Percentiles rank a stretch among this genome's conserved stretches.
phyloP scores from a whole-genome alignment of 805 yeast genomes.

The Lipomyces orientalis region DNA sequence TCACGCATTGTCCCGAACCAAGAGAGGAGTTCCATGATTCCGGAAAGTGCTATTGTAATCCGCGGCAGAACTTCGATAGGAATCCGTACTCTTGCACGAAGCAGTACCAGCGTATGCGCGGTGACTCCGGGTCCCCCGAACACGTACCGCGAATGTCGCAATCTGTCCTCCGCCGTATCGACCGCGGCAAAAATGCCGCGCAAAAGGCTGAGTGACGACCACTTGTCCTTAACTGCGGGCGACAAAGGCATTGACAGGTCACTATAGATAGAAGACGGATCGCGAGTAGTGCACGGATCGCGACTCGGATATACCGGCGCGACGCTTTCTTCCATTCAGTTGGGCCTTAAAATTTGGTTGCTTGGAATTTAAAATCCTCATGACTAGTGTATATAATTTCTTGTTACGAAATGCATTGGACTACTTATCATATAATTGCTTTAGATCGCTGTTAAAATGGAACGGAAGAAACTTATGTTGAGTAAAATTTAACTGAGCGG shows the following conservation, averaged over 20 bases:
- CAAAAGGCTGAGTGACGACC: neutral
- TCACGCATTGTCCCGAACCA: slow-evolving; percentile 37
- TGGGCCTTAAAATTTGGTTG: too few relatives aligned
- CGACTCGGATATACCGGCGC: too few relatives aligned
- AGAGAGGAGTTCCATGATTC: slow-evolving; percentile 26
- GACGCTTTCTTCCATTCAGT: too few relatives aligned
- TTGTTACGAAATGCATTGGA: too few relatives aligned
- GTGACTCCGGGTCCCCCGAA: slow-evolving; percentile 8
- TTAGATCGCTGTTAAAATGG: too few relatives aligned
- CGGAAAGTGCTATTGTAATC: slow-evolving; percentile 35
- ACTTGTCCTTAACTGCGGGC: neutral
- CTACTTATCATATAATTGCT: too few relatives aligned
- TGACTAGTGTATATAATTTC: too few relatives aligned
- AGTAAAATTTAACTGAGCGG: too few relatives aligned
- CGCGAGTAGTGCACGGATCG: neutral
- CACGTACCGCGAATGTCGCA: neutral
- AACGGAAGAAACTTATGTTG: too few relatives aligned
- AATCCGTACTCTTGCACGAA: slow-evolving; percentile 25
- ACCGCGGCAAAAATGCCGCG: neutral
- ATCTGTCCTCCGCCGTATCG: neutral
- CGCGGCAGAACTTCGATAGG: slow-evolving; percentile 30
- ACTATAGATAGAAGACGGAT: neutral
- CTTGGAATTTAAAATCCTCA: too few relatives aligned
- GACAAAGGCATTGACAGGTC: neutral
- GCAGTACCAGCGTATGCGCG: slow-evolving; percentile 27